These are phyloP conservation scores for Hypocrella siamensis DNA, from an alignment of 2,329 filamentous ascomycete genomes.

Conservation along the genomic window DNA sequence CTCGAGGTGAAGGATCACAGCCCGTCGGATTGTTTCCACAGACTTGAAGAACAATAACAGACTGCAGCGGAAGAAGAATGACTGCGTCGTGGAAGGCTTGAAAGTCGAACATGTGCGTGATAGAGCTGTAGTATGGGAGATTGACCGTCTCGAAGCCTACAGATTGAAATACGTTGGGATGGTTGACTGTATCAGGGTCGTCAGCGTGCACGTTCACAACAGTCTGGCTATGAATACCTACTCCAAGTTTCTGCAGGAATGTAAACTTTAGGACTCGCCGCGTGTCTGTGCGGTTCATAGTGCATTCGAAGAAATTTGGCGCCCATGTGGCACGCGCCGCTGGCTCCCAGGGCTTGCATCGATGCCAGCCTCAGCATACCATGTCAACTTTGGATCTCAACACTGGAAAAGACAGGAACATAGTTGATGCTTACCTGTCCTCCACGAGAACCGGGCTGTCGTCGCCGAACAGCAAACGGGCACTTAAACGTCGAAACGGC, in stretches of 20 bases:
- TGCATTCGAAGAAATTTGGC: not conserved
- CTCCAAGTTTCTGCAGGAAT: not conserved
- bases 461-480: not conserved
- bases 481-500: not conserved
- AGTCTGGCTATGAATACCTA: not conserved
- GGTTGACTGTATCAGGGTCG: not conserved
- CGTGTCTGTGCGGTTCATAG: not conserved
- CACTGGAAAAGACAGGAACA: no score
- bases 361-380: not conserved
- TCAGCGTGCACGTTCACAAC: not conserved
- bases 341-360: not conserved
- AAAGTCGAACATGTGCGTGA: not conserved
- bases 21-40: not conserved
- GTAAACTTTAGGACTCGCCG: not conserved
- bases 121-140: not conserved
- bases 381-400: not conserved
- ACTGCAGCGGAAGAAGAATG: not conserved
- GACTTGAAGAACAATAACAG: not conserved
- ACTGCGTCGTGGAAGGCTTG: not conserved
- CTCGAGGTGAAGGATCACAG: not conserved
- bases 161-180: not conserved
- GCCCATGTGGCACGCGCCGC: conserved; percentile 1
- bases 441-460: not conserved
- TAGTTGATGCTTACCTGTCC: not conserved
- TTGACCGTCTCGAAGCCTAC: not conserved